Percentiles rank a stretch among this genome's conserved stretches.
These are phyloP conservation scores for Crithidia mellificae DNA, from an alignment of 208 protist species.

Conservation along the genomic window DNA sequence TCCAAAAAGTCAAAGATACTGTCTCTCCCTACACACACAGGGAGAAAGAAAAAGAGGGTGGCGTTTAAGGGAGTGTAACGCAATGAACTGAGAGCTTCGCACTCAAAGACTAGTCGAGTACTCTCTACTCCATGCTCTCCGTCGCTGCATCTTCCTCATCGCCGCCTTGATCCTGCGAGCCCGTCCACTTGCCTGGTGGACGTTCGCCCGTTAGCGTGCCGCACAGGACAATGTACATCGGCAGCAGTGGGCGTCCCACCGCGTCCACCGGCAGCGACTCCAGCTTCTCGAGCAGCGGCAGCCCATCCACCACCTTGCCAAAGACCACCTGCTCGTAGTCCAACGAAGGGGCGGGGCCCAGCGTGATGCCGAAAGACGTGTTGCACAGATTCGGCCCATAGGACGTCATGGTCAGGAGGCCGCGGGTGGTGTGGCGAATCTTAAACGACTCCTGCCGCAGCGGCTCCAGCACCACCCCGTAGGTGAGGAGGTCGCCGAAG, in stretches of 20 bases:
- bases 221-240: slow-evolving; percentile 70
- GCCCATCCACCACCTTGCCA: slow-evolving; percentile 87
- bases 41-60: too few relatives aligned
- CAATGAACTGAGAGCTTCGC: too few relatives aligned
- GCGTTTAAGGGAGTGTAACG: too few relatives aligned
- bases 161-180: slow-evolving; percentile 1
- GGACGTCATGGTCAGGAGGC: slow-evolving; percentile 89
- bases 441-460: slow-evolving; percentile 90
- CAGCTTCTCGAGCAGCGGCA: slow-evolving; percentile 69
- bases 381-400: slow-evolving; percentile 71
- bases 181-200: slow-evolving; percentile 49
- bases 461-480: slow-evolving; percentile 48
- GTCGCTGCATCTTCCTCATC: slow-evolving; percentile 17
- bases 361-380: slow-evolving; percentile 78
- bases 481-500: slow-evolving; percentile 46
- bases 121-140: slow-evolving; percentile 9
- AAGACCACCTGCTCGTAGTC: slow-evolving; percentile 96
- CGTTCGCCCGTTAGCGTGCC: slow-evolving; percentile 69
- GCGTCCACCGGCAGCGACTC: slow-evolving; percentile 67
- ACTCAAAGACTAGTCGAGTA: neutral
- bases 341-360: slow-evolving; percentile 56
- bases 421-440: slow-evolving; percentile 78
- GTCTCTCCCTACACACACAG: too few relatives aligned
- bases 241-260: slow-evolving; percentile 53
- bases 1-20: neutral